These are phyloP conservation scores for Linum tenue DNA, from an alignment of 345 rosid species.

Conservation along the genomic window DNA sequence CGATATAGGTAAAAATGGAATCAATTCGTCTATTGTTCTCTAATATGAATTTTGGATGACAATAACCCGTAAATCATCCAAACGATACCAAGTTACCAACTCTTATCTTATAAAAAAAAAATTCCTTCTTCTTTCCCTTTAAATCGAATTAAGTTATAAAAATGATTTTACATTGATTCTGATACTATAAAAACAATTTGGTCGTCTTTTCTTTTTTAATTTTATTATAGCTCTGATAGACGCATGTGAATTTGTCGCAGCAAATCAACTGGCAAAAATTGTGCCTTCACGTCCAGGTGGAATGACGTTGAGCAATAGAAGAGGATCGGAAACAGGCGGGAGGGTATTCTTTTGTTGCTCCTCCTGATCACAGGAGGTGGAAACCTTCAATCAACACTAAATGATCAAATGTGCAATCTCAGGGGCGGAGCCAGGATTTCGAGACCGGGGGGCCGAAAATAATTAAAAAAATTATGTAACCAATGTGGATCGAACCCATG, in stretches of 20 bases:
- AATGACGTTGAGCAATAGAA: constrained; percentile 43
- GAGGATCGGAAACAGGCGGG: constrained; percentile 29
- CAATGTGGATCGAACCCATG: no score
- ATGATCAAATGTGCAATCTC: no score
- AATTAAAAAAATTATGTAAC: no score
- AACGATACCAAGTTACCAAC: no score
- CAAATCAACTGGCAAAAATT: constrained; percentile 53
- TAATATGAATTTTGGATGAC: background rate
- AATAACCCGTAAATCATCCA: background rate
- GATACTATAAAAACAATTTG: no score
- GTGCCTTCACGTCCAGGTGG: constrained; percentile 49
- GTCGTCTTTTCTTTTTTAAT: no score
- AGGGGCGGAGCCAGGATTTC: no score
- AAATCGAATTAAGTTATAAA: no score
- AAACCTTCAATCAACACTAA: no score
- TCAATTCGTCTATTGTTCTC: background rate
- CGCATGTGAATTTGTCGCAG: constrained; percentile 28
- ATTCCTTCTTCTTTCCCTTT: background rate
- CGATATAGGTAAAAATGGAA: constrained; percentile 43
- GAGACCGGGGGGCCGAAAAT: no score
- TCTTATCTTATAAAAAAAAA: background rate
- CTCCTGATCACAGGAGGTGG: background rate
- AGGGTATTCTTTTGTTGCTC: constrained; percentile 58
- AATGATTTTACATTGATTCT: no score
- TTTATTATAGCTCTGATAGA: no score